Base-by-base conservation (phyloP, 257 asterid genomes). In the Cinchona pubescens region DNA sequence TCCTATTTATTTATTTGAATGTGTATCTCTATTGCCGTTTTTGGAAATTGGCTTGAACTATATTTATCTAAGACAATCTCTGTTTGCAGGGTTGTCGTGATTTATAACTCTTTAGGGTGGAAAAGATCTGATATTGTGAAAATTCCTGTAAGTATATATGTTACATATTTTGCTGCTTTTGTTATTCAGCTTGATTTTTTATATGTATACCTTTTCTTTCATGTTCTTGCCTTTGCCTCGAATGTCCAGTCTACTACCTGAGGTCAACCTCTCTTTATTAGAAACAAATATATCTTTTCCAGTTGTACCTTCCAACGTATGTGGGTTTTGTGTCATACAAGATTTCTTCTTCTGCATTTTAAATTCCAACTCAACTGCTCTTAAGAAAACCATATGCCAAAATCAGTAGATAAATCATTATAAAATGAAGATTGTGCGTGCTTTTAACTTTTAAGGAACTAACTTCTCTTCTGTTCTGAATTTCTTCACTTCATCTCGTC, bases 21-120 rank as follows among this genome's bases (percentile, higher is more conserved):
- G n/a, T 10, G n/a, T 72, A 19, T 65, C 38, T 53, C 16, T 72
- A 45, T 55, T 76, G 34, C 23, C 13, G 23, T 40, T 23, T 5
- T 53, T 48, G 5, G 10, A 23, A 59, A 59, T 18, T 38, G 21
- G 12, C 37, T 49, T 38, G 27, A 46, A 56, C 27, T 40, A 56
- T 19, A 21, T n/a, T 27, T 30, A 68, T 76, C 58, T 76, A 5
- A 53, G 32, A 56, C 5, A 30, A 23, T 72, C 29, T 64, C 56
- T 77, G 27, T 78, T 62, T 79, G 79, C 80, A 95, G 99, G 99
- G 92, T 84, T 77, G 92, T 91, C 73, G 88, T 92, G 61, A 89
- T 92, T 80, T 95, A 95, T 88, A 95, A 92, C 71, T 81, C 98
- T 74, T 80, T 95, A 38, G 98, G 99, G 65, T 95, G 97, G 97